These are phyloP conservation scores for Fraxinus excelsior DNA, from an alignment of 257 asterid genomes.

Conservation along the genomic window DNA sequence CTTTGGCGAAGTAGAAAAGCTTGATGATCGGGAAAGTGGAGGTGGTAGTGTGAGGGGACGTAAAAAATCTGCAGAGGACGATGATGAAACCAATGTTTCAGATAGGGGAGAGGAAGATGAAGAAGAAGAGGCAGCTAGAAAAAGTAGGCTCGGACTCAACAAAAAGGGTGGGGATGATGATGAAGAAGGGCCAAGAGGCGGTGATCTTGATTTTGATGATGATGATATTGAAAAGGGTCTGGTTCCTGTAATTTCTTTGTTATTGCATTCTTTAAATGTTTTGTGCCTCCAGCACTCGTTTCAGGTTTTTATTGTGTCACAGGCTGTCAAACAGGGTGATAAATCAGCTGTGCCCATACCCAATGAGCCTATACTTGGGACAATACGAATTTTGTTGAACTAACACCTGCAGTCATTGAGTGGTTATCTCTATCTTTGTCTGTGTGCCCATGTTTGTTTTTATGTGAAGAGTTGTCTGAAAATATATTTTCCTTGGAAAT, in stretches of 20 bases:
- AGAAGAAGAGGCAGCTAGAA: conserved; percentile 50
- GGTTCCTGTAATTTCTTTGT: conserved; percentile 11
- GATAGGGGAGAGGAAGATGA: conserved; percentile 60
- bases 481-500: not conserved
- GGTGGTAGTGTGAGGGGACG: conserved; percentile 41
- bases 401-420: not conserved
- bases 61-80: conserved; percentile 42
- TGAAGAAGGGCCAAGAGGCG: conserved; percentile 98
- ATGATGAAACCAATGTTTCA: conserved; percentile 45
- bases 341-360: not conserved
- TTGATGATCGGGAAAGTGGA: conserved; percentile 53
- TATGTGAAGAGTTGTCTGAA: not conserved
- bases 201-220: conserved; percentile 93
- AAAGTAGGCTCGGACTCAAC: conserved; percentile 39
- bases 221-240: conserved; percentile 94
- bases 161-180: conserved; percentile 74
- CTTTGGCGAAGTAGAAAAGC: conserved; percentile 69
- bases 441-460: not conserved
- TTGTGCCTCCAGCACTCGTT: not conserved
- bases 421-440: not conserved
- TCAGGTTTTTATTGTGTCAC: conserved; percentile 3
- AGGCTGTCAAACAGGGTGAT: not conserved
- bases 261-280: not conserved
- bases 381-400: not conserved
- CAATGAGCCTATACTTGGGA: not conserved